Base-by-base conservation (phyloP, 106 monocot genomes). In the Dendrobium catenatum region DNA sequence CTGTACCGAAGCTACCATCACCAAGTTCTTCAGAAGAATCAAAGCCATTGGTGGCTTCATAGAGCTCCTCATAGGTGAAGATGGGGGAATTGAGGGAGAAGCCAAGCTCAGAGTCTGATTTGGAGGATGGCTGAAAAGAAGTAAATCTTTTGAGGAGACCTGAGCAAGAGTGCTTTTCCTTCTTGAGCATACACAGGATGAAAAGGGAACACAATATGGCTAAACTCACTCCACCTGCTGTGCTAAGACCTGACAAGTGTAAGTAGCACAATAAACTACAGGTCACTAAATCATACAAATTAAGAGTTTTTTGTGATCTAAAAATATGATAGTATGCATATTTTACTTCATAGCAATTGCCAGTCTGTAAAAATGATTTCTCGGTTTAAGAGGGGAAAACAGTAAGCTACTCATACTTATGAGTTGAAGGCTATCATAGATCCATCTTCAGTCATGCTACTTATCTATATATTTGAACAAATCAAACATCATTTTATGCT, bases 1-100 rank as follows among this genome's bases (percentile, higher is more conserved):
- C 84, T 22, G 80, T 80, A 51, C 84, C 80, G 29, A 80, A 85
- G 43, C 85, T 80, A 31, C 85, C 85, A 72, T 80, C 80, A 33
- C 81, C 85, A 27, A 82, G 82, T 29, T 76, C 82, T 29, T 26
- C 44, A 8, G 82, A 77, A 18, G 75, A 46, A 19, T 76, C 44
- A 20, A 82, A 82, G 76, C 82, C 76, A 24, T 77, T 31, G 9
- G 82, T 82, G 43, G 82, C 82, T 26, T 58, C 82, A 17, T 46
- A 9, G 37, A 82, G 82, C 67, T 84, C 84, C 0, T 68, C 68
- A 27, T 85, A 85, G 20, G 77, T 27, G 77, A 80, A 85, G 77
- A 85, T 68, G 19, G 67, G 80, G 1, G 70, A 72, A 13, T 54
- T 41, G 43, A 26, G 4, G 20, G 77, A 42, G 33, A 24, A 76